These are phyloP conservation scores for Mariannaea elegans DNA, from an alignment of 2,329 filamentous ascomycete species.

Conservation along the genomic window DNA sequence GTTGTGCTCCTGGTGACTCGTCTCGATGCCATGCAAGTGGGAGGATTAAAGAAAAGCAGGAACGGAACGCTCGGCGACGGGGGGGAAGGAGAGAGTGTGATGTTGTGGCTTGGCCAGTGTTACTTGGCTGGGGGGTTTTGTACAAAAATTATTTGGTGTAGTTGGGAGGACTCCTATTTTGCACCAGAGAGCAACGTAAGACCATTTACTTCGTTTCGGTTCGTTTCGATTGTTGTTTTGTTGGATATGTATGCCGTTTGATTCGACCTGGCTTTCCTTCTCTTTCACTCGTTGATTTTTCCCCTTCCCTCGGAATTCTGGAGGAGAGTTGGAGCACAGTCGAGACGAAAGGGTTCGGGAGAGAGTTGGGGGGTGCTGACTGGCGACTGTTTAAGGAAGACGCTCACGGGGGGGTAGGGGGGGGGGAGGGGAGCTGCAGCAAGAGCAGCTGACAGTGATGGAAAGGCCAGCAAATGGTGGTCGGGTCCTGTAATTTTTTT, in stretches of 20 bases:
- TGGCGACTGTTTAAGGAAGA: neutral
- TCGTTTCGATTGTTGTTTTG: too few relatives aligned
- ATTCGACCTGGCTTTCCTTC: neutral
- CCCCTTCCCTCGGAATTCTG: neutral
- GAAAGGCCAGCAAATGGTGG: slow-evolving; percentile 4
- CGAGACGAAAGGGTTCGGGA: neutral
- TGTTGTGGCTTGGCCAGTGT: neutral
- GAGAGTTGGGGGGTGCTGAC: neutral
- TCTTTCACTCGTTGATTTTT: neutral
- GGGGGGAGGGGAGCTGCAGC: too few relatives aligned
- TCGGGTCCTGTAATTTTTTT: slow-evolving; percentile 2
- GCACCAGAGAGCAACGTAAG: neutral
- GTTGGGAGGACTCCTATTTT: neutral
- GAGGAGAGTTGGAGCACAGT: neutral
- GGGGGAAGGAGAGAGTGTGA: neutral
- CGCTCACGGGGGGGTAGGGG: neutral
- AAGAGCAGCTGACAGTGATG: slow-evolving; percentile 2
- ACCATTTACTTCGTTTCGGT: too few relatives aligned
- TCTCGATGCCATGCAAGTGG: slow-evolving; percentile 11
- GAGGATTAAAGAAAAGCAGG: neutral
- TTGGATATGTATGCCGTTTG: too few relatives aligned
- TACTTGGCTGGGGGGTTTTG: neutral
- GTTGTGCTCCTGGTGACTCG: slow-evolving; percentile 8
- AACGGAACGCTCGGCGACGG: neutral
- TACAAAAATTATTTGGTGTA: neutral